Conservation (phyloP, 345 rosid genomes). For the Pugionium dolabratum region DNA sequence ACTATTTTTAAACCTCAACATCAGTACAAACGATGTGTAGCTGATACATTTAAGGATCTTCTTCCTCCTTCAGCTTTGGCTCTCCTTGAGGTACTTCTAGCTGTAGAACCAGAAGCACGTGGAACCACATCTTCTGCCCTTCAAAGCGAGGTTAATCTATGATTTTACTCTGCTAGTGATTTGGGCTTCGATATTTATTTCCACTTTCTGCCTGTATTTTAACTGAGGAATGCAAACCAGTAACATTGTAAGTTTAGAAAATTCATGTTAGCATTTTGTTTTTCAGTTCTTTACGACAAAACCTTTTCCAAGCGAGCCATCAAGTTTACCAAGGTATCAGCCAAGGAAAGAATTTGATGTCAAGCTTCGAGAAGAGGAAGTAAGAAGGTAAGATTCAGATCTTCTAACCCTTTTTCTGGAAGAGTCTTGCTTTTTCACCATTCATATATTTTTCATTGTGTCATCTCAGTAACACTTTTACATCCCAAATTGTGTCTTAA, state of each 20-base stretch:
- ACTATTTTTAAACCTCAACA: constrained; percentile 69
- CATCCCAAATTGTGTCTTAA: constrained; percentile 12
- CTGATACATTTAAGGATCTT: constrained; percentile 55
- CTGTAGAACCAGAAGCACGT: constrained; percentile 62
- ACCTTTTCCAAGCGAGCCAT: constrained; percentile 65
- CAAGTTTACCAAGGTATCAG: constrained; percentile 61
- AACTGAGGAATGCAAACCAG: too few relatives aligned
- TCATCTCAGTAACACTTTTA: constrained; percentile 5
- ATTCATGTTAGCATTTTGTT: not conserved
- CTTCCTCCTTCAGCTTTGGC: constrained; percentile 56
- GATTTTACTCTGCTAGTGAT: constrained; percentile 9
- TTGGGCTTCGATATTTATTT: not conserved
- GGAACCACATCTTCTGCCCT: constrained; percentile 65
- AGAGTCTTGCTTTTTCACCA: not conserved
- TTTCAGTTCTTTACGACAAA: constrained; percentile 55
- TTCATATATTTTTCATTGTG: constrained; percentile 3
- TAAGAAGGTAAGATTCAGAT: constrained; percentile 47
- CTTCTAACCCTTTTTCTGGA: not conserved
- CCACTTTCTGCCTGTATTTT: not conserved
- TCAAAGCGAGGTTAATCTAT: constrained; percentile 51
- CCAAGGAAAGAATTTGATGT: constrained; percentile 68
- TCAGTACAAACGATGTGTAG: constrained; percentile 56
- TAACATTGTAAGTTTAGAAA: not conserved
- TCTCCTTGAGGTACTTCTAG: constrained; percentile 60
- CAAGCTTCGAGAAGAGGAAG: constrained; percentile 56